These are phyloP conservation scores for Candida easanensis DNA, from an alignment of 805 yeast genomes.

Conservation along the genomic window DNA sequence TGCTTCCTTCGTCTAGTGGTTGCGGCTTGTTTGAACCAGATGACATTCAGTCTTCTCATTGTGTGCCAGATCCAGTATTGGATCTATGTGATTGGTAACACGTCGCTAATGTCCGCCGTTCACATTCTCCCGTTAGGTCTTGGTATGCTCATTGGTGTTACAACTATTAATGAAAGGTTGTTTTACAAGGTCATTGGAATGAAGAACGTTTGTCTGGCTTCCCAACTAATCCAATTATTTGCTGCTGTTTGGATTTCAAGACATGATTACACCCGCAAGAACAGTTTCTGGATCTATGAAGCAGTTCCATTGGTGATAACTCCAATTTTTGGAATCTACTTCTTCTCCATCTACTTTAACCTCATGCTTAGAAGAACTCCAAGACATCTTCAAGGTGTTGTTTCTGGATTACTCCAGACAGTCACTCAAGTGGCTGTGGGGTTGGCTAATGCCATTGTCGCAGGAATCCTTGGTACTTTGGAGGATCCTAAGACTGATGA, in stretches of 20 bases:
- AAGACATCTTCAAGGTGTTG: conserved; percentile 36
- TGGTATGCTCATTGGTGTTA: conserved; percentile 32
- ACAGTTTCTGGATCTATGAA: conserved; percentile 29
- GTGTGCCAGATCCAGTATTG: conserved; percentile 28
- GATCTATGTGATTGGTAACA: conserved; percentile 26
- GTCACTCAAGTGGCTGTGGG: neutral
- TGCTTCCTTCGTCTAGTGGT: conserved; percentile 27
- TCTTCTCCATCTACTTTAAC: conserved; percentile 33
- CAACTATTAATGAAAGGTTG: conserved; percentile 23
- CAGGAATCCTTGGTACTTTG: neutral
- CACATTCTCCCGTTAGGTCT: conserved; percentile 35
- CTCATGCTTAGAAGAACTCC: conserved; percentile 35
- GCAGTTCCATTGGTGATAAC: conserved; percentile 26
- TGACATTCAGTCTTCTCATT: conserved; percentile 22
- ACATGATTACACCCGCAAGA: neutral
- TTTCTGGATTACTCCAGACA: conserved; percentile 36
- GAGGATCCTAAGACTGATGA: too few relatives aligned
- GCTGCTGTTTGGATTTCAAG: conserved; percentile 22
- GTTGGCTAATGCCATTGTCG: neutral
- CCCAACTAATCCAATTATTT: conserved; percentile 17
- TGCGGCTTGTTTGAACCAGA: conserved; percentile 22
- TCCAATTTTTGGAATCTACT: conserved; percentile 31
- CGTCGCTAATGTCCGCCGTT: conserved; percentile 35
- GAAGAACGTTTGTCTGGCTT: conserved; percentile 16
- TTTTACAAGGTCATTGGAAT: conserved; percentile 26